Evolutionary conservation across 176 grass and related monocot genomes (phyloP).

Genomic region (Pontederia paniculata): DNA sequence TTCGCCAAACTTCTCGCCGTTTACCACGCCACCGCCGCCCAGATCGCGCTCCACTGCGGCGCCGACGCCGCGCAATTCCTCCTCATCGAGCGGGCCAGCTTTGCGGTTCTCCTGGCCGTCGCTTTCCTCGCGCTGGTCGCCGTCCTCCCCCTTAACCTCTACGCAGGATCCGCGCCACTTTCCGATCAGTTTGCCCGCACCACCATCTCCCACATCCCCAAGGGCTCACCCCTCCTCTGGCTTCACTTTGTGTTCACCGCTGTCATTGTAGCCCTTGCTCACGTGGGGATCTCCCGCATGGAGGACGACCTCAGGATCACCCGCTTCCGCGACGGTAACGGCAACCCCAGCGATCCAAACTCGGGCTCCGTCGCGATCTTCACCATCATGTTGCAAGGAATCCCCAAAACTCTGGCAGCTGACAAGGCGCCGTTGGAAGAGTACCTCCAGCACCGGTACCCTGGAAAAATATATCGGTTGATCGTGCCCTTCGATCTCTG

Average conservation of each 20-base stretch:
- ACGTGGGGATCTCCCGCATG: conserved; percentile 69
- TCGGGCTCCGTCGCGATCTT: conserved; percentile 78
- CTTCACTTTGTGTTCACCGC: conserved; percentile 68
- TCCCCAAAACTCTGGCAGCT: conserved; percentile 62
- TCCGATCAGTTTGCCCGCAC: conserved; percentile 78
- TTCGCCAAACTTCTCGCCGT: conserved; percentile 88
- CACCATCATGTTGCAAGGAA: conserved; percentile 92
- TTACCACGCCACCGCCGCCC: conserved; percentile 75
- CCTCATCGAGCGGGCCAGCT: conserved; percentile 85
- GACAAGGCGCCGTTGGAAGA: conserved; percentile 70
- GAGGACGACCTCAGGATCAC: conserved; percentile 89
- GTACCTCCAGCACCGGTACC: conserved; percentile 89
- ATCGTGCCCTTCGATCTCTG: conserved; percentile 80
- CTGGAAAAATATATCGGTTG: conserved; percentile 76
- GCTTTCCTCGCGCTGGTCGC: conserved; percentile 32
- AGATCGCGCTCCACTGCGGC: conserved; percentile 99
- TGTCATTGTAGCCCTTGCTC: conserved; percentile 54
- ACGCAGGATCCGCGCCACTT: conserved; percentile 52
- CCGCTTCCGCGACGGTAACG: conserved; percentile 82
- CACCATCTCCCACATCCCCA: conserved; percentile 81
- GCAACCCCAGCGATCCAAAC: conserved; percentile 85
- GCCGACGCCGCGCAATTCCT: conserved; percentile 97
- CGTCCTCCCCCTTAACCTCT: conserved; percentile 67
- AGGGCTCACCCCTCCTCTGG: conserved; percentile 66
- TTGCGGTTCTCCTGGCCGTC: conserved; percentile 60